These are phyloP conservation scores for Pezicula neosporulosa DNA, from an alignment of 2,329 filamentous ascomycete species.

Conservation along the genomic window DNA sequence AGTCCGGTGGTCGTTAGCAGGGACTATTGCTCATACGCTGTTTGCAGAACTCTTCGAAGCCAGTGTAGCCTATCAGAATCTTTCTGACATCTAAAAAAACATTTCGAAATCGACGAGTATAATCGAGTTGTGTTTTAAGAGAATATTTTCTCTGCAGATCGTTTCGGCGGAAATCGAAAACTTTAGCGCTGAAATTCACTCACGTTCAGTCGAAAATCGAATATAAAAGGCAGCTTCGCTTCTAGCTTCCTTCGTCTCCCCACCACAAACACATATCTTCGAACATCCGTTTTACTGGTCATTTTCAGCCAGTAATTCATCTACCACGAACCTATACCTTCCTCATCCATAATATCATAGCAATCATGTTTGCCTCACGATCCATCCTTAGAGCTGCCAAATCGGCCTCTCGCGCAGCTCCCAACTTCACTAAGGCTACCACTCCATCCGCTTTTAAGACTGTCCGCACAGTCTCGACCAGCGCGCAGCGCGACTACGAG, in stretches of 20 bases:
- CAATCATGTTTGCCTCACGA: conserved; percentile 21
- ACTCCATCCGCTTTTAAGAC: conserved; percentile 20
- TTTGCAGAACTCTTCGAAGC: conserved; percentile 1
- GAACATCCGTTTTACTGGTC: background rate
- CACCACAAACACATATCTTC: background rate
- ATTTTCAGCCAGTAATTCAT: background rate
- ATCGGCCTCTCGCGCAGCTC: conserved; percentile 2
- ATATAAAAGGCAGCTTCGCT: background rate
- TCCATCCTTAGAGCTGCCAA: conserved; percentile 13
- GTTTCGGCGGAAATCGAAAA: too few species aligned
- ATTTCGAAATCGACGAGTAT: too few species aligned
- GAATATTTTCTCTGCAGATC: too few species aligned
- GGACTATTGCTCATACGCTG: background rate
- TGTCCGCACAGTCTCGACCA: conserved; percentile 1
- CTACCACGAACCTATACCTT: background rate
- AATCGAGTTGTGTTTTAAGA: too few species aligned
- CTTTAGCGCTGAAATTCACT: too few species aligned
- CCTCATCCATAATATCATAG: background rate
- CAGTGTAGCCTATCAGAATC: background rate
- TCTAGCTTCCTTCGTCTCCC: background rate
- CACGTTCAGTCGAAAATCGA: too few species aligned
- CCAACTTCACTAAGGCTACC: conserved; percentile 4
- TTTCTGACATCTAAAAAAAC: too few species aligned
- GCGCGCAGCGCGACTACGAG: conserved; percentile 18
- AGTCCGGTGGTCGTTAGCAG: background rate